These are phyloP conservation scores for Alternaria triticina DNA, from an alignment of 2,329 filamentous ascomycete species.

Conservation along the genomic window DNA sequence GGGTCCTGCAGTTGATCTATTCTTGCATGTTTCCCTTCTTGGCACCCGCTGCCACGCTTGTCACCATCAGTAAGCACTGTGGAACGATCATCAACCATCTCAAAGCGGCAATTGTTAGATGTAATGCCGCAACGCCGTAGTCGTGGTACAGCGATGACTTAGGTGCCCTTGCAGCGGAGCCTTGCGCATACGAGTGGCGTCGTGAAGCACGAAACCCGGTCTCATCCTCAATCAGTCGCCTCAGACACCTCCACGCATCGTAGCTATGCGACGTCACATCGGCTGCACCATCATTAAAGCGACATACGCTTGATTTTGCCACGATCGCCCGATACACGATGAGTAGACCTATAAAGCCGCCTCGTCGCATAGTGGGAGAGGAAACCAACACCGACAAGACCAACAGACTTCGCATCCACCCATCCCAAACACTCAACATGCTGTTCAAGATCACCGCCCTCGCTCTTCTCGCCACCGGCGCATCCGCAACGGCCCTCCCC, in stretches of 20 bases:
- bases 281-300: background rate
- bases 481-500: constrained; percentile 8
- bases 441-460: constrained; percentile 15
- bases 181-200: background rate
- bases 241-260: background rate
- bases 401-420: background rate
- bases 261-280: constrained; percentile 2
- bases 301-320: rapidly evolving
- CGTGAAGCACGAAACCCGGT: background rate
- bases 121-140: background rate
- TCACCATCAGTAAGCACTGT: constrained; percentile 5
- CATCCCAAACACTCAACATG: constrained; percentile 8
- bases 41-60: background rate
- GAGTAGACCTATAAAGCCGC: background rate
- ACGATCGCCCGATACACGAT: background rate
- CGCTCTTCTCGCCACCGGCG: constrained; percentile 12
- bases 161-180: background rate
- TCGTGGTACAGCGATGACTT: background rate
- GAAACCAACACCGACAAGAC: background rate
- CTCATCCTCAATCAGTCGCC: background rate
- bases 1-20: background rate
- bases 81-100: constrained; percentile 6
- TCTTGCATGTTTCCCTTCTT: background rate
- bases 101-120: constrained; percentile 5
- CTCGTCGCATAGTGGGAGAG: rapidly evolving